phyloP scores from a whole-genome alignment of 176 grass and related monocot species.

The Alopecurus myosuroides region DNA sequence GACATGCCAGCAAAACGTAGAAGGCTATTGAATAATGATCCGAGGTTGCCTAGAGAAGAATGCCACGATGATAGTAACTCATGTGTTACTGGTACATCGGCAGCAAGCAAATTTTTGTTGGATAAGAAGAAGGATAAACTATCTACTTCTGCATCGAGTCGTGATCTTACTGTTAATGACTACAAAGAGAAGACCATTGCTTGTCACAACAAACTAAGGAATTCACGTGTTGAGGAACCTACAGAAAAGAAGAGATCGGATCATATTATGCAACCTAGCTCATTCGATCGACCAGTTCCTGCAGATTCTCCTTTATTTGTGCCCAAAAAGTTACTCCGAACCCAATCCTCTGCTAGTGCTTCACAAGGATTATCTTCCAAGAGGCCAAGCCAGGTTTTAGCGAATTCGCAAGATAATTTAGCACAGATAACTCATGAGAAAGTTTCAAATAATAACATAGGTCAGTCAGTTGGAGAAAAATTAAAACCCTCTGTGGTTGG shows the following conservation, averaged over 20 bases:
- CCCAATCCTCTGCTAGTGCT: slow-evolving; percentile 31
- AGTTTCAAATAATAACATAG: slow-evolving; percentile 22
- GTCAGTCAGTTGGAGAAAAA: slow-evolving; percentile 5
- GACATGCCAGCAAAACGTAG: slow-evolving; percentile 58
- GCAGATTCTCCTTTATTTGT: slow-evolving; percentile 21
- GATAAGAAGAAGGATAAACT: slow-evolving; percentile 47
- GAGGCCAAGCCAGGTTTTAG: slow-evolving; percentile 9
- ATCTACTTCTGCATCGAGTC: slow-evolving; percentile 47
- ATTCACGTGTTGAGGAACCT: slow-evolving; percentile 20
- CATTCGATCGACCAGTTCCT: slow-evolving; percentile 13
- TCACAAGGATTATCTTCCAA: slow-evolving; percentile 37
- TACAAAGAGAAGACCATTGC: slow-evolving; percentile 14
- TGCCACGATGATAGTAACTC: slow-evolving; percentile 52
- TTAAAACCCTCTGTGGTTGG: slow-evolving; percentile 10
- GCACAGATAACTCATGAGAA: slow-evolving; percentile 25
- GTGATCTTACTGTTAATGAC: slow-evolving; percentile 31
- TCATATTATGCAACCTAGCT: slow-evolving; percentile 1
- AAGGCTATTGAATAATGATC: slow-evolving; percentile 34
- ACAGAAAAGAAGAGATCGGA: slow-evolving; percentile 33
- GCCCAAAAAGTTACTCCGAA: slow-evolving; percentile 28
- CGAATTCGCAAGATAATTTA: slow-evolving; percentile 23
- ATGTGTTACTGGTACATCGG: slow-evolving; percentile 47
- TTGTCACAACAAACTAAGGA: slow-evolving; percentile 28
- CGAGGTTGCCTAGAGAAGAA: slow-evolving; percentile 15
- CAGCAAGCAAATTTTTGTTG: slow-evolving; percentile 31